Evolutionary conservation across 2,329 filamentous ascomycete species (phyloP).

Genomic region (Clonostachys rosea): DNA sequence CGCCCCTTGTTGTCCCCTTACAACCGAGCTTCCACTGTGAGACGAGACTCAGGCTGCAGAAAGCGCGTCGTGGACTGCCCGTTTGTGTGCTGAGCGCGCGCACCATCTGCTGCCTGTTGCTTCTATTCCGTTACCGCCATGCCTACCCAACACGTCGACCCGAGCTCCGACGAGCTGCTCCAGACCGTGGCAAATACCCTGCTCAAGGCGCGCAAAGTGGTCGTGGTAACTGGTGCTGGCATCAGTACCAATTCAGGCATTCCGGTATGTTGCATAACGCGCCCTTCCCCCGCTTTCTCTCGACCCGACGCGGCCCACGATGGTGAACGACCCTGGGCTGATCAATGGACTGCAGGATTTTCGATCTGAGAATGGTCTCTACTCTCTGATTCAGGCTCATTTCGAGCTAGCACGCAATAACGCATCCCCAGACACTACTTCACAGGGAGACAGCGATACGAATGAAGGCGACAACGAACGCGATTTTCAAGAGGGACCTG

Average conservation of each 20-base stretch:
- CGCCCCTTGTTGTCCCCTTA: no score
- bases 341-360: slow-evolving; percentile 49
- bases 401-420: slow-evolving; percentile 46
- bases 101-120: no score
- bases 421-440: slow-evolving; percentile 11
- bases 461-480: slow-evolving; percentile 1
- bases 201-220: slow-evolving; percentile 62
- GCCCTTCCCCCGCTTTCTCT: background rate
- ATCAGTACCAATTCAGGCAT: slow-evolving; percentile 76
- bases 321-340: no score
- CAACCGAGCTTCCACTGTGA: no score
- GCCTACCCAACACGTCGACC: slow-evolving; percentile 53
- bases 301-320: no score
- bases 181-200: slow-evolving; percentile 61
- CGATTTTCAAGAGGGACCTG: slow-evolving; percentile 6
- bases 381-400: slow-evolving; percentile 66
- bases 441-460: slow-evolving; percentile 5
- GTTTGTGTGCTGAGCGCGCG: no score
- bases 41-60: no score
- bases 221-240: slow-evolving; percentile 68
- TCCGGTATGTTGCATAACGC: slow-evolving; percentile 41
- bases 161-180: slow-evolving; percentile 47
- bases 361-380: slow-evolving; percentile 67
- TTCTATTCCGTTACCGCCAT: slow-evolving; percentile 23
- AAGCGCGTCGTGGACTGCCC: no score